Evolutionary conservation across 345 rosid genomes (phyloP).

Genomic region (Combretum micranthum): DNA sequence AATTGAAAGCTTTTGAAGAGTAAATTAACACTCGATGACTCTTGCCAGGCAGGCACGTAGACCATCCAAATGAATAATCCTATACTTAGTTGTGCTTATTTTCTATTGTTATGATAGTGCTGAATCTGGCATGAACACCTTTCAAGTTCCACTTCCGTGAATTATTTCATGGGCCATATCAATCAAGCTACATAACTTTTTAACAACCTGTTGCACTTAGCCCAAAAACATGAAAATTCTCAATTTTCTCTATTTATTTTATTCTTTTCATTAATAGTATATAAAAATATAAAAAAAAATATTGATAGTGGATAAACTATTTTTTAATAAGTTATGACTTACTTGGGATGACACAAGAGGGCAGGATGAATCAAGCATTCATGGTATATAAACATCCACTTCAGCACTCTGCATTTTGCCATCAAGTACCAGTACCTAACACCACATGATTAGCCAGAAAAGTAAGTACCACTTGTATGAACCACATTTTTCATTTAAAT

Average conservation of each 20-base stretch:
- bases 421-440: conserved; percentile 77
- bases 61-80: too few species aligned
- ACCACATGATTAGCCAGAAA: neutral
- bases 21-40: too few species aligned
- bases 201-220: neutral
- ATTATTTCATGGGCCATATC: too few species aligned
- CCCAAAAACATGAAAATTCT: neutral
- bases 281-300: too few species aligned
- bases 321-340: neutral
- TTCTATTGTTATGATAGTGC: too few species aligned
- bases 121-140: too few species aligned
- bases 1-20: too few species aligned
- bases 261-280: too few species aligned
- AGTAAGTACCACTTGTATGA: neutral
- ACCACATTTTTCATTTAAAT: neutral
- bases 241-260: too few species aligned
- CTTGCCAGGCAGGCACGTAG: too few species aligned
- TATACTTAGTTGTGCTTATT: too few species aligned
- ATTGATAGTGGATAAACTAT: neutral
- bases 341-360: conserved; percentile 72
- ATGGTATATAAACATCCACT: conserved; percentile 85
- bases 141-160: too few species aligned
- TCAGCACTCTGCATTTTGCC: conserved; percentile 99
- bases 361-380: conserved; percentile 92
- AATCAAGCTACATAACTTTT: neutral